Conservation (phyloP, 495 filamentous ascomycete species). For the Talaromyces borbonicus region DNA sequence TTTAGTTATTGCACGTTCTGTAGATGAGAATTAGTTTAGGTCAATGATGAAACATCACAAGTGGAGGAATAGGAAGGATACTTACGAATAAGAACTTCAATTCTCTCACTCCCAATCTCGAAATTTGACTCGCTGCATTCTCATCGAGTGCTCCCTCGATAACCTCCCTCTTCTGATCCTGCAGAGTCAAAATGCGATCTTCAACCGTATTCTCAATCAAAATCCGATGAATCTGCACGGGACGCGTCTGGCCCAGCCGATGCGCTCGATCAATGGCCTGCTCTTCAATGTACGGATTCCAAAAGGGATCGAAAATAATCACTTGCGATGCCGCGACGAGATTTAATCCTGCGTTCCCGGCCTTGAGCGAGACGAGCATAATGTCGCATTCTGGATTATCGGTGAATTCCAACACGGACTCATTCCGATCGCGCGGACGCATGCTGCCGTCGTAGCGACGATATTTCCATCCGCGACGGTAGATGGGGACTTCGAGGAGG, state of each 20-base stretch:
- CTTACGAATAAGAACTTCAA: conserved; percentile 66
- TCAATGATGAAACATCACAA: not conserved
- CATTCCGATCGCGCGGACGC: conserved; percentile 55
- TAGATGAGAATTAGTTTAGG: not conserved
- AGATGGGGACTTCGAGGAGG: conserved; percentile 81
- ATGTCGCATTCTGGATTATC: conserved; percentile 54
- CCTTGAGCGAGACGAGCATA: conserved; percentile 83
- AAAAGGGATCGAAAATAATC: conserved; percentile 90
- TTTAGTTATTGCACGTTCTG: conserved; percentile 10
- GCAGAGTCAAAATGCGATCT: conserved; percentile 78
- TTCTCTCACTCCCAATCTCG: conserved; percentile 51
- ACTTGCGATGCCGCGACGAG: conserved; percentile 78
- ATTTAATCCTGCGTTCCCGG: conserved; percentile 87
- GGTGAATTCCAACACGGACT: conserved; percentile 64
- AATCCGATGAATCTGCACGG: conserved; percentile 73
- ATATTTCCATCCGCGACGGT: conserved; percentile 50
- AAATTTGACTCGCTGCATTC: conserved; percentile 53
- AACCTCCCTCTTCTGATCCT: conserved; percentile 70
- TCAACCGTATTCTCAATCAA: conserved; percentile 74
- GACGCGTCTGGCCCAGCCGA: conserved; percentile 70
- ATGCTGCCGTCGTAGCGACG: conserved; percentile 84
- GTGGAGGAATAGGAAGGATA: conserved; percentile 12
- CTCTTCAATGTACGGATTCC: conserved; percentile 93
- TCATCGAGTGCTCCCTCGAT: conserved; percentile 81
- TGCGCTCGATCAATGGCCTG: conserved; percentile 92